Conservation (phyloP, 2,329 filamentous ascomycete species). For the Diatrype stigma region DNA sequence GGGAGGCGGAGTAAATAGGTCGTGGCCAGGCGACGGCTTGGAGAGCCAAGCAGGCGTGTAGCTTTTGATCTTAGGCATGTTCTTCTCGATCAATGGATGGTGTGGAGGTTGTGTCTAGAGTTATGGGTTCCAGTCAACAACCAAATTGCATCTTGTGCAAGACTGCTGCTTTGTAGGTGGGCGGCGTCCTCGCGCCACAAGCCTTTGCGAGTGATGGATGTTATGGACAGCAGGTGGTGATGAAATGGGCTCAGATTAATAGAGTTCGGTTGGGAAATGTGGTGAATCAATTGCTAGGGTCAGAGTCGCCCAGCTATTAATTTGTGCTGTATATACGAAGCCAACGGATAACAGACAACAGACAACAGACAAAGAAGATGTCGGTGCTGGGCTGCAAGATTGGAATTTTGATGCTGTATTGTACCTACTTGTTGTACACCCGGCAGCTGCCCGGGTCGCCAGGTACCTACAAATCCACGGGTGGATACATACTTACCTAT, state of each 20-base stretch:
- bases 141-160: constrained; percentile 18
- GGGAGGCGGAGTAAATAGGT: constrained; percentile 61
- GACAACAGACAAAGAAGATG: no score
- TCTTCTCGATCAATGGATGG: constrained; percentile 7
- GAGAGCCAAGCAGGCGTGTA: constrained; percentile 87
- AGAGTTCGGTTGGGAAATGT: neutral
- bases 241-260: neutral
- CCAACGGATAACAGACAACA: no score
- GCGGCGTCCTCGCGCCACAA: neutral
- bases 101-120: constrained; percentile 18
- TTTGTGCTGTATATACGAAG: no score
- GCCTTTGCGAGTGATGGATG: neutral
- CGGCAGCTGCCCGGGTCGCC: no score
- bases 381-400: neutral
- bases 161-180: neutral
- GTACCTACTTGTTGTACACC: no score
- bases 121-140: constrained; percentile 11
- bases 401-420: neutral
- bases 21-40: constrained; percentile 69
- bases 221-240: neutral
- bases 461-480: neutral
- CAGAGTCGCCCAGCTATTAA: no score
- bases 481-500: no score
- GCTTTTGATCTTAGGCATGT: constrained; percentile 80
- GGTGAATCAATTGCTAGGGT: no score